A percentile compares a stretch with the other conserved stretches of the same genome.
phyloP scores from a whole-genome alignment of 2,329 filamentous ascomycete species.

The Xylaria digitata region DNA sequence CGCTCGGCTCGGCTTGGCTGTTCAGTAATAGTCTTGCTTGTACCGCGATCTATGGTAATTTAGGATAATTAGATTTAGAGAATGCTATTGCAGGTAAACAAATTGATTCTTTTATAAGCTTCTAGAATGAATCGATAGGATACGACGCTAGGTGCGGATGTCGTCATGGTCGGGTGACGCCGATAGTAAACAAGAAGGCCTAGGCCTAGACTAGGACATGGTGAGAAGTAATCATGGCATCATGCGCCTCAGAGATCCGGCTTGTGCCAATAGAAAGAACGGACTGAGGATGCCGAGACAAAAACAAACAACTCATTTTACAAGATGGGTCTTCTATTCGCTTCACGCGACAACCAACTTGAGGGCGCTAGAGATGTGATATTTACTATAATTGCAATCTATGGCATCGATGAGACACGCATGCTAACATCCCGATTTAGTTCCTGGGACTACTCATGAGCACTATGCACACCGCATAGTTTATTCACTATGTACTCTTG shows the following conservation, averaged over 20 bases:
- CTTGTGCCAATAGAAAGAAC: slow-evolving; percentile 14
- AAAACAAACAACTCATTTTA: too few relatives aligned
- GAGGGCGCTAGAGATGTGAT: not conserved
- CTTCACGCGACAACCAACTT: not conserved
- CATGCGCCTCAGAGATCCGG: not conserved
- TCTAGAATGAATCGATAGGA: not conserved
- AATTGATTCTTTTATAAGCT: not conserved
- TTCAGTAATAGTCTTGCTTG: not conserved
- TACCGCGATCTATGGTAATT: not conserved
- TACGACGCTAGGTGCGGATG: not conserved
- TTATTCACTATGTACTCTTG: not conserved
- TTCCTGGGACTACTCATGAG: not conserved
- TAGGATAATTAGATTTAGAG: not conserved
- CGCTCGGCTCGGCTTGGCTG: slow-evolving; percentile 5
- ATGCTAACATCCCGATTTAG: not conserved
- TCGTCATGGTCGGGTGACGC: not conserved
- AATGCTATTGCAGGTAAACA: not conserved
- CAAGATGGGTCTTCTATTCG: not conserved
- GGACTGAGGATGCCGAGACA: not conserved
- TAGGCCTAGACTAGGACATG: not conserved
- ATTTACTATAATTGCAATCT: not conserved
- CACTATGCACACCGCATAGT: not conserved
- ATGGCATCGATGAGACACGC: not conserved
- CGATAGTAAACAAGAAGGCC: not conserved
- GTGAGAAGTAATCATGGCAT: not conserved